Base-by-base conservation (phyloP, 1,284 basidiomycete genomes). In the Rhizoctonia solani region DNA sequence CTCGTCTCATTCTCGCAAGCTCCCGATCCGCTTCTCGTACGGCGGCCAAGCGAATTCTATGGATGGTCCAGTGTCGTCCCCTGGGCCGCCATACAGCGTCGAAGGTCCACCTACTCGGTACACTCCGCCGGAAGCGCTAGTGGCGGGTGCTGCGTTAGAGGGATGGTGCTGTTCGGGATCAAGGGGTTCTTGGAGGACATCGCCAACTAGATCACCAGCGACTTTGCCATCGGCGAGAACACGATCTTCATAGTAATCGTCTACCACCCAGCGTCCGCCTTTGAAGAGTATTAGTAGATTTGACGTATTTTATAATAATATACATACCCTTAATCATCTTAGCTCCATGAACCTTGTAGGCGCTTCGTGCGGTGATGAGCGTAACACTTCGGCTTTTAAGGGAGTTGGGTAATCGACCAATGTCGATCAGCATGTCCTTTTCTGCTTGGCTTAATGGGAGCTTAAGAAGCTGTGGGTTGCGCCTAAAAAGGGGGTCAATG, bases 171-270 rank as follows among this genome's bases (percentile, higher is more conserved):
- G 68, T 1, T 70, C 71, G 21, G 34, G 14, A 44, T 71, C 69
- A 39, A 73, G 34, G 34, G 73, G 70, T 69, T 75, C 71, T 71
- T 75, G 66, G 54, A 73, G 67, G 1, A 90, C 83, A 54, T 94
- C 93, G 23, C 89, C 89, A 1, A 92, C 90, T 9, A 79, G 82
- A 47, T 91, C 87, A 6, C 89, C 88, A 0, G 93, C 81, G 72
- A 88, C 87, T 70, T 89, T 81, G 6, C 90, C 91, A 37, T 85
- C 85, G 41, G 82, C 83, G 3, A 84, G 82, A 0, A 85, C 86
- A 67, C 88, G 88, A 46, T 88, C 89, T 79, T 97, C 93, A 78
- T 94, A 93, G 78, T 99, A 99, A 79, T 99, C 96, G 75, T 99
- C 96, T 19, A 86, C 84, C 1, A 98, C 88, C 85, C 92, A 93